phyloP scores from a whole-genome alignment of 305 asterid genomes.

The Fraxinus albicans region DNA sequence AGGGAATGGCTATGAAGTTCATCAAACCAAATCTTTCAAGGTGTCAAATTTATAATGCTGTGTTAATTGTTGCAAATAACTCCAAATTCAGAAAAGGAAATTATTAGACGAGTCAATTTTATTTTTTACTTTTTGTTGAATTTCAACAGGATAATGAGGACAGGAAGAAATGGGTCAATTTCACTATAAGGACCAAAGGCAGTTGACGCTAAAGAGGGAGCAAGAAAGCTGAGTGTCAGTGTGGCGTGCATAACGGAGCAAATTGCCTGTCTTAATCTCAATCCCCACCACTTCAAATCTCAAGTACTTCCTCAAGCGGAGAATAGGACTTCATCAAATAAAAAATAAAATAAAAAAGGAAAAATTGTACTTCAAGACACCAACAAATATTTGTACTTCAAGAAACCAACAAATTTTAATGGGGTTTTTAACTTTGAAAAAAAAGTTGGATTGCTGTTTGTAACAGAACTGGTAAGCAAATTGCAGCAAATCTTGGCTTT shows the following conservation, averaged over 20 bases:
- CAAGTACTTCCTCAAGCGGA: neutral
- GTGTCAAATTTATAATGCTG: neutral
- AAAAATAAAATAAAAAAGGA: neutral
- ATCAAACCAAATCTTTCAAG: neutral
- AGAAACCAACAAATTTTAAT: conserved; percentile 1
- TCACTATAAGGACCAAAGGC: neutral
- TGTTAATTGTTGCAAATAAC: neutral
- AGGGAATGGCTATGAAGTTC: too few species aligned
- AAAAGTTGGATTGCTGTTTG: conserved; percentile 39
- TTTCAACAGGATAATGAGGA: neutral
- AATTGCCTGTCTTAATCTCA: conserved; percentile 26
- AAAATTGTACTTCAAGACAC: neutral
- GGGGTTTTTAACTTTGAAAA: conserved; percentile 21
- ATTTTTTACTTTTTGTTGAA: neutral
- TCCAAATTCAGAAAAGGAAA: neutral
- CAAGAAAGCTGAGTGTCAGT: conserved; percentile 40
- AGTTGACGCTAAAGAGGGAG: conserved; percentile 26
- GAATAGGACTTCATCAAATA: neutral
- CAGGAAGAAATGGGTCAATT: conserved; percentile 12
- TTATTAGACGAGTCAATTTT: neutral
- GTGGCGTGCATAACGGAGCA: conserved; percentile 39
- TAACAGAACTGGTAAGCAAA: conserved; percentile 47
- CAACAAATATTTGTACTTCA: neutral
- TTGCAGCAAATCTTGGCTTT: conserved; percentile 39
- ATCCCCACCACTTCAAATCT: conserved; percentile 15